Evolutionary conservation across 306 rosid species (phyloP), one percentile per base, ranked within the genome.

Genomic region (Fagus sylvatica): DNA sequence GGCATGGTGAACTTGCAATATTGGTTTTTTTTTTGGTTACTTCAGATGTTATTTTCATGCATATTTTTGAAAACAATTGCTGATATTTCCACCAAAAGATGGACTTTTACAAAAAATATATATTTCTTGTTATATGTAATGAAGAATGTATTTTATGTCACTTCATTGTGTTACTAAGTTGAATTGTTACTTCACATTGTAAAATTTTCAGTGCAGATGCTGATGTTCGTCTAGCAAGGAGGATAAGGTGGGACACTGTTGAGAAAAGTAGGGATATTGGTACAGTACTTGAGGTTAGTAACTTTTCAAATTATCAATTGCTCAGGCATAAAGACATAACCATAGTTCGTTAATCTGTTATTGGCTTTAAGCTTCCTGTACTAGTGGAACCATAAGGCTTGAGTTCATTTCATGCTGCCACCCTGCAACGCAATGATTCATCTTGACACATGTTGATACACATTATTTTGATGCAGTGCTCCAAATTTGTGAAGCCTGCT

Each of bases 161-260:
- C 51, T 71, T 72, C 65, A 28, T 68, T 69, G 78, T 55, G 83
- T 70, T 67, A 80, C 87, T 79, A 69, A 87, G 87, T 88, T 73
- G 86, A 81, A 78, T 85, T 80, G 57, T 86, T 82, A 86, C 89
- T 86, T 94, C 81, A 93, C 91, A 83, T 85, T 81, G 80, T 83
- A 80, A 86, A 89, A 80, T 91, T 88, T 91, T 85, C 97, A 89
- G 97, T 91, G 99, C 99, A 96, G 99, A 96, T 93, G 98, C 98
- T 91, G 99, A 96, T 90, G 90, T 91, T 87, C 98, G 99, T 78
- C 84, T 96, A 78, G 98, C 98, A 22, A 96, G 99, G 89, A 91
- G 99, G 89, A 93, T 96, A 74, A 91, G 89, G 83, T 94, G 97
- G 71, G 99, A 96, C 79, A 96, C 96, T 5, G 90, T 82, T 76